Percentiles rank a stretch among this genome's conserved stretches.
Evolutionary conservation across 2,329 filamentous ascomycete species (phyloP).

Genomic region (Elsinoe arachidis): DNA sequence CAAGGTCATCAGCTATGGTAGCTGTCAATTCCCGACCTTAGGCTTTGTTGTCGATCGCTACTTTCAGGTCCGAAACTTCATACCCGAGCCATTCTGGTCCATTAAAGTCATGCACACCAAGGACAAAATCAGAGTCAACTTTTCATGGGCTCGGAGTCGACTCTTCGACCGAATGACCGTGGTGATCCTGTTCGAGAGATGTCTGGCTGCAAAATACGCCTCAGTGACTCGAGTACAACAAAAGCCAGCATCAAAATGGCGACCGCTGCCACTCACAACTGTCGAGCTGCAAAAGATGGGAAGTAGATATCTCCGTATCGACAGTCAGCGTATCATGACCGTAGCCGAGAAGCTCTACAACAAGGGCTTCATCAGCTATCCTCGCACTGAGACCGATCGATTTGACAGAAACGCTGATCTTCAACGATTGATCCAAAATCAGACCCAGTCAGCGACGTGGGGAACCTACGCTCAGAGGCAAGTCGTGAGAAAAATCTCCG

Average conservation of each 20-base stretch:
- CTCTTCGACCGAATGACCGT: conserved; percentile 83
- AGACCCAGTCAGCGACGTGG: conserved; percentile 69
- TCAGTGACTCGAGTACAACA: conserved; percentile 78
- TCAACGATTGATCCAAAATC: conserved; percentile 69
- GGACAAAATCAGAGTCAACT: conserved; percentile 70
- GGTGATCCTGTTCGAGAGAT: conserved; percentile 76
- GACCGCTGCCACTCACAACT: conserved; percentile 85
- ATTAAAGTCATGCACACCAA: conserved; percentile 77
- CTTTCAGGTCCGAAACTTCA: conserved; percentile 86
- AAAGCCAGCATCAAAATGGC: conserved; percentile 90
- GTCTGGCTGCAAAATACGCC: conserved; percentile 65
- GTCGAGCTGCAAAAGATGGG: conserved; percentile 96
- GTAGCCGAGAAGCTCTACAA: conserved; percentile 81
- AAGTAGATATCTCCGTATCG: conserved; percentile 80
- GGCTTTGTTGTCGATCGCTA: conserved; percentile 97
- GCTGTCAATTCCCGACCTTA: conserved; percentile 92
- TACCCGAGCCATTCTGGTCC: conserved; percentile 84
- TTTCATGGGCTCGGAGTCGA: conserved; percentile 71
- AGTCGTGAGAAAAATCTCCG: background rate
- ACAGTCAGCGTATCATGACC: conserved; percentile 81
- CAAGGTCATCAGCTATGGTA: conserved; percentile 37
- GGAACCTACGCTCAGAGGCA: conserved; percentile 61
- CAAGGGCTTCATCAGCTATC: conserved; percentile 94
- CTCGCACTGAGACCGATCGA: conserved; percentile 91
- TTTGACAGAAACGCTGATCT: conserved; percentile 89